Conservation (phyloP, 2,329 filamentous ascomycete genomes). For the Colletotrichum spinosum region DNA sequence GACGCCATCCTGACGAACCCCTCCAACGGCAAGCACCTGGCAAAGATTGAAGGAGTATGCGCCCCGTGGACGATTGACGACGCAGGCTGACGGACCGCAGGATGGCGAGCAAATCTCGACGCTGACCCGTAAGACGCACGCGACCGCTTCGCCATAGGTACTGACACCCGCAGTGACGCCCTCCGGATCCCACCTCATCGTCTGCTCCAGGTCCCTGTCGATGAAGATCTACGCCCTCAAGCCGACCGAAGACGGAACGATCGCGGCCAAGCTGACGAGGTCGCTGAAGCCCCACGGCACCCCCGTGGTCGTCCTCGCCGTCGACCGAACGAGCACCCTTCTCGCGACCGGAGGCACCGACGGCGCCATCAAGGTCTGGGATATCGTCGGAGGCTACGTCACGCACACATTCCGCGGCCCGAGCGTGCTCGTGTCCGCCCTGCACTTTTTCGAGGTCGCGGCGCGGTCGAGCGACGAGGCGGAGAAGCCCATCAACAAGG, state of each 20-base stretch:
- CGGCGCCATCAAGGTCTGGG: constrained; percentile 96
- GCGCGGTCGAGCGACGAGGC: constrained; percentile 54
- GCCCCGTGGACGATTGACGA: constrained; percentile 25
- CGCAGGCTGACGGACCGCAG: constrained; percentile 53
- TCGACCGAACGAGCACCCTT: constrained; percentile 89
- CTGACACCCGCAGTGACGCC: constrained; percentile 74
- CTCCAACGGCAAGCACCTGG: constrained; percentile 83
- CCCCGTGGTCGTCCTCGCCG: constrained; percentile 86
- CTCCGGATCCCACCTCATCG: constrained; percentile 85
- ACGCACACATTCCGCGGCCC: constrained; percentile 97
- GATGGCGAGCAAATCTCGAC: constrained; percentile 86
- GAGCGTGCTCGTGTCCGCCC: constrained; percentile 88
- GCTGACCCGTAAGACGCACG: constrained; percentile 28
- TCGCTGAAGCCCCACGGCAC: constrained; percentile 91
- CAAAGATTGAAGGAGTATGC: constrained; percentile 85
- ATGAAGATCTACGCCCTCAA: constrained; percentile 90
- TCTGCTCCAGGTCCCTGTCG: constrained; percentile 94
- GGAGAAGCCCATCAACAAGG: constrained; percentile 53
- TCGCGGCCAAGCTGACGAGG: constrained; percentile 77
- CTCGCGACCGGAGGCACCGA: constrained; percentile 94
- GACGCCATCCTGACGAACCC: constrained; percentile 90
- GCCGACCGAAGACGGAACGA: constrained; percentile 65
- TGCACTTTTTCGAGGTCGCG: constrained; percentile 89
- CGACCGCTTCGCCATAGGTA: constrained; percentile 9
- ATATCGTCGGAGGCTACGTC: constrained; percentile 87